Conservation (phyloP, 179 eudicot species). For the Drosera spatulata region DNA sequence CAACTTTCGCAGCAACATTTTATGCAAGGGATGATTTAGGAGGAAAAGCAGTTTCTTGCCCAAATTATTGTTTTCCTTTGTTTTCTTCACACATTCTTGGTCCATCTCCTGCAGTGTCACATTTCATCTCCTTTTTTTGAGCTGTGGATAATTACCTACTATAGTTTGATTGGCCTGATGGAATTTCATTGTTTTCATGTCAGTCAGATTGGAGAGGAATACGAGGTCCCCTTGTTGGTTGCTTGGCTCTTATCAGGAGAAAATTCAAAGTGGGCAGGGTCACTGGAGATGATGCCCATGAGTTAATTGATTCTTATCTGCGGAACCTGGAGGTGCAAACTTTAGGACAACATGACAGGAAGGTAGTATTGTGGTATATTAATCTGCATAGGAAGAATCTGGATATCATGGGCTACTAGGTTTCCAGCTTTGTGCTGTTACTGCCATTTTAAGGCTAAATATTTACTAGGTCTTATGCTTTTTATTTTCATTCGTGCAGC, state of each 20-base stretch:
- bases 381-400: not conserved
- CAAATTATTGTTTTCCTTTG: too few species aligned
- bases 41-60: too few species aligned
- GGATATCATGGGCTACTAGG: not conserved
- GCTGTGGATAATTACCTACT: too few species aligned
- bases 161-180: too few species aligned
- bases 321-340: conserved; percentile 71
- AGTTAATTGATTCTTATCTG: conserved; percentile 47
- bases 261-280: conserved; percentile 54
- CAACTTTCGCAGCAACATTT: too few species aligned
- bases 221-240: conserved; percentile 92
- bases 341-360: conserved; percentile 72
- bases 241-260: conserved; percentile 75
- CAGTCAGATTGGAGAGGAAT: conserved; percentile 99
- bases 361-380: conserved; percentile 28
- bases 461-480: not conserved
- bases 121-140: too few species aligned
- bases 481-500: conserved; percentile 38
- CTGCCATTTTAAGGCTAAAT: not conserved
- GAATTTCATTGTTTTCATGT: conserved; percentile 8
- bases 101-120: too few species aligned
- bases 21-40: too few species aligned
- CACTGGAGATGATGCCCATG: conserved; percentile 42
- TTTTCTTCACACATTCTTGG: too few species aligned
- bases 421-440: not conserved